Evolutionary conservation across 2,329 filamentous ascomycete species (phyloP).

Genomic region (Pestalotiopsis sp.): DNA sequence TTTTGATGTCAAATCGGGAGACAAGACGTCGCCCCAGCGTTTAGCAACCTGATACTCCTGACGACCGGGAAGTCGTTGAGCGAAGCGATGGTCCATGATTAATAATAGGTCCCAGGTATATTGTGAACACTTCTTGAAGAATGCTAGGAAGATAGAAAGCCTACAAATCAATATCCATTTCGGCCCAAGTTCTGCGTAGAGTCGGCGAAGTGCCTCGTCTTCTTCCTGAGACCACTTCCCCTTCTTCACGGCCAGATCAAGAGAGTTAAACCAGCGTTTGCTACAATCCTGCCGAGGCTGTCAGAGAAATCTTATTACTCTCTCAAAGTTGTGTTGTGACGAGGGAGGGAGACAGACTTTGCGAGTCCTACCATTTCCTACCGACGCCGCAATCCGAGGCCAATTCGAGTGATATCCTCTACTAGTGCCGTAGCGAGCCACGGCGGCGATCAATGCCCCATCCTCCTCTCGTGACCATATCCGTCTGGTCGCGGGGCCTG

Average conservation of each 20-base stretch:
- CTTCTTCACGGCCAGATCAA: neutral
- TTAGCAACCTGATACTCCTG: neutral
- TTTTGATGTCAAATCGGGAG: neutral
- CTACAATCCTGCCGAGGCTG: neutral
- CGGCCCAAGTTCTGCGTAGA: neutral
- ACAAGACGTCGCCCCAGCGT: neutral
- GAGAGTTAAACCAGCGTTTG: neutral
- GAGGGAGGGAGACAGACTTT: neutral
- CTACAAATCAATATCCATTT: neutral
- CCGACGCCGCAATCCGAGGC: neutral
- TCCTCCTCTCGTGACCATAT: neutral
- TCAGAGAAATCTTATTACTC: neutral
- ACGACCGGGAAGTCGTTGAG: neutral
- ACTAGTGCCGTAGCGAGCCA: neutral
- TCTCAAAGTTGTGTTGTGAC: neutral
- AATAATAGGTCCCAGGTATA: neutral
- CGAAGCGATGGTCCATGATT: neutral
- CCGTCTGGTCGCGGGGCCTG: neutral
- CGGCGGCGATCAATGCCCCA: neutral
- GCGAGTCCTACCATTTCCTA: neutral
- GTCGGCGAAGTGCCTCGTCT: neutral
- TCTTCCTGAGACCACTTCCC: neutral
- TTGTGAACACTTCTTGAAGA: neutral
- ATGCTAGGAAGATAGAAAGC: neutral
- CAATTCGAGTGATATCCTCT: neutral